phyloP scores from a whole-genome alignment of 176 grass and related monocot genomes.

The Melocanna baccifera region DNA sequence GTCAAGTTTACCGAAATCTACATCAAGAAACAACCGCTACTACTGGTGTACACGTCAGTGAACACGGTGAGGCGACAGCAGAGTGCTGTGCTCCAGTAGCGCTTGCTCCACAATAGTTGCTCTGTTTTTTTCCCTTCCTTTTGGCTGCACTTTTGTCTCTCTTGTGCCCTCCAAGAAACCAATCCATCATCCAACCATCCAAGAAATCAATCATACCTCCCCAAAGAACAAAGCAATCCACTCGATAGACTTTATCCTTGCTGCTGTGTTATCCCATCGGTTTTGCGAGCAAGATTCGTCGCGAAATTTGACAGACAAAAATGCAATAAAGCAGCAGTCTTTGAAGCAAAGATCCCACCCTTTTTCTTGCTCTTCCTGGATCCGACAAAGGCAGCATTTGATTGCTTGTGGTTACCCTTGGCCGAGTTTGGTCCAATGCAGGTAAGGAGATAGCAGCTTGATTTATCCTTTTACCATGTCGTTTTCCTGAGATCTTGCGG shows the following conservation, averaged over 20 bases:
- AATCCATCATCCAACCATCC: slow-evolving; percentile 4
- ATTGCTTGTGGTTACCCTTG: background rate
- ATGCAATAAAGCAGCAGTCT: background rate
- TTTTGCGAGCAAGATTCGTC: background rate
- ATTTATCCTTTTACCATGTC: background rate
- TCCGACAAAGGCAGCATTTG: background rate
- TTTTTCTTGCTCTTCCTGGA: background rate
- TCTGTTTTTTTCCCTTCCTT: background rate
- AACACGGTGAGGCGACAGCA: background rate
- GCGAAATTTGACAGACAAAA: background rate
- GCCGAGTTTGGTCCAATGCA: background rate
- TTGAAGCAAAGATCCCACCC: slow-evolving; percentile 19
- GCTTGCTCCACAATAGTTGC: background rate
- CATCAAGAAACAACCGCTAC: background rate
- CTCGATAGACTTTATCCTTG: background rate
- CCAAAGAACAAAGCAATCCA: background rate
- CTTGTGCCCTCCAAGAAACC: slow-evolving; percentile 8
- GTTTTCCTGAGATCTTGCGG: slow-evolving; percentile 27
- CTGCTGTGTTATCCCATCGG: background rate
- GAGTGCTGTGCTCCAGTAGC: slow-evolving; percentile 13
- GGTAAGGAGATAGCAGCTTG: background rate
- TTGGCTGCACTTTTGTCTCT: background rate
- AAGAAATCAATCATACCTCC: slow-evolving; percentile 16
- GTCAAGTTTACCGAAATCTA: background rate
- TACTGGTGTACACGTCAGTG: background rate